A percentile compares a stretch with the other conserved stretches of the same genome.
These are phyloP conservation scores for Sporothrix globosa DNA, from an alignment of 2,329 filamentous ascomycete genomes.

Conservation along the genomic window DNA sequence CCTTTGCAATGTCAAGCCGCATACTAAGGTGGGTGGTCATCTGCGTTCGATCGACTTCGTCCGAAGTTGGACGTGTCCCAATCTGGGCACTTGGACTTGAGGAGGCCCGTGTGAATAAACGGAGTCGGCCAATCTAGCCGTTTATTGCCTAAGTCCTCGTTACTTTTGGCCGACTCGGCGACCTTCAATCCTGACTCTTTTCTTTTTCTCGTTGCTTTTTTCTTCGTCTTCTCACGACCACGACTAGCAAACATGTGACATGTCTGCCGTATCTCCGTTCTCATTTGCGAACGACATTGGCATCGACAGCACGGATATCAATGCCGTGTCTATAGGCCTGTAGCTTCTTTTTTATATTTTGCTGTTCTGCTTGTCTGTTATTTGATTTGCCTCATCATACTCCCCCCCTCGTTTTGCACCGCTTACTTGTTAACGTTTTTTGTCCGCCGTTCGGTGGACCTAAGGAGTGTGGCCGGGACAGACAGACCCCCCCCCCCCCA, in stretches of 20 bases:
- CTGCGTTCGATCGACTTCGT: conserved; percentile 21
- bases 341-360: neutral
- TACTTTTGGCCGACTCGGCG: conserved; percentile 9
- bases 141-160: neutral
- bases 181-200: neutral
- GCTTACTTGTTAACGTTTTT: neutral
- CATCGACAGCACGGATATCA: neutral
- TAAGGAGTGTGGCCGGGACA: neutral
- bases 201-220: neutral
- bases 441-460: conserved; percentile 23
- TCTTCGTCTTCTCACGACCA: no score
- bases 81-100: neutral
- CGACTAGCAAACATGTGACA: no score
- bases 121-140: conserved; percentile 6
- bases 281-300: no score
- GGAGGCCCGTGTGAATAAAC: no score
- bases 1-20: neutral
- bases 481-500: no score
- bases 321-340: neutral
- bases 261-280: neutral
- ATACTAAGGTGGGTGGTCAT: neutral
- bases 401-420: neutral
- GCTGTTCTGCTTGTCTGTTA: neutral
- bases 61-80: neutral
- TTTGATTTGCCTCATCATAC: neutral